Percentiles rank a stretch among this genome's conserved stretches.
Conservation (phyloP, 179 eudicot species). For the Spinacia oleracea region DNA sequence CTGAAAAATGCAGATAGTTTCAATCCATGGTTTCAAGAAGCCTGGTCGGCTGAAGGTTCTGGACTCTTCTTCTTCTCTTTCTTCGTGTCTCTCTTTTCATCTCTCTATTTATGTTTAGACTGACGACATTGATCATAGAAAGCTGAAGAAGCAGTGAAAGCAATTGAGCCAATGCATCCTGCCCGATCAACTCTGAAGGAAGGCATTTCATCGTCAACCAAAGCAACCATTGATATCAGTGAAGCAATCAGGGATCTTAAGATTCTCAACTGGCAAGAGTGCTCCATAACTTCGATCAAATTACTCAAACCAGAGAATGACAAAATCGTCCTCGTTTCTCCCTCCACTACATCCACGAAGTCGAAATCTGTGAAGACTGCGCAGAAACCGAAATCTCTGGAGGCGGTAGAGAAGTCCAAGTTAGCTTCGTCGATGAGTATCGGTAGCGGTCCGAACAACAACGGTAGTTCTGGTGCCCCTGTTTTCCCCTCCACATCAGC, state of each 20-base stretch:
- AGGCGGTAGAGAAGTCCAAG: neutral
- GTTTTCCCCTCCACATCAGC: neutral
- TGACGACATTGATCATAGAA: constrained; percentile 16
- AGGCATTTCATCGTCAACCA: constrained; percentile 11
- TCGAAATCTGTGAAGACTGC: no score
- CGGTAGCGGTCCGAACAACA: constrained; percentile 2
- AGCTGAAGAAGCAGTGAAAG: constrained; percentile 21
- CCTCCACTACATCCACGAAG: neutral
- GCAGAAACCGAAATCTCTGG: constrained; percentile 13
- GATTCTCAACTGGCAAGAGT: constrained; percentile 32
- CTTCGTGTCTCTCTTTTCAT: no score
- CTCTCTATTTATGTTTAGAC: no score
- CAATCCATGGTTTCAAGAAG: constrained; percentile 30
- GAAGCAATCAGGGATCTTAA: constrained; percentile 30
- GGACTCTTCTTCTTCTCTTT: neutral
- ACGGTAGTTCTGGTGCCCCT: neutral
- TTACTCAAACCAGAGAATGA: constrained; percentile 19
- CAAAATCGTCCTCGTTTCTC: neutral
- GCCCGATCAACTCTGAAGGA: constrained; percentile 29
- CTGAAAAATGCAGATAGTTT: constrained; percentile 26
- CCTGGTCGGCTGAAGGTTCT: constrained; percentile 18
- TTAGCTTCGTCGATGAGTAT: constrained; percentile 8
- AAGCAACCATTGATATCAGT: constrained; percentile 6
- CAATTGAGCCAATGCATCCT: constrained; percentile 25
- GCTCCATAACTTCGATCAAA: constrained; percentile 25